phyloP scores from a whole-genome alignment of 1,284 basidiomycete genomes.

The Ustilago lituana region DNA sequence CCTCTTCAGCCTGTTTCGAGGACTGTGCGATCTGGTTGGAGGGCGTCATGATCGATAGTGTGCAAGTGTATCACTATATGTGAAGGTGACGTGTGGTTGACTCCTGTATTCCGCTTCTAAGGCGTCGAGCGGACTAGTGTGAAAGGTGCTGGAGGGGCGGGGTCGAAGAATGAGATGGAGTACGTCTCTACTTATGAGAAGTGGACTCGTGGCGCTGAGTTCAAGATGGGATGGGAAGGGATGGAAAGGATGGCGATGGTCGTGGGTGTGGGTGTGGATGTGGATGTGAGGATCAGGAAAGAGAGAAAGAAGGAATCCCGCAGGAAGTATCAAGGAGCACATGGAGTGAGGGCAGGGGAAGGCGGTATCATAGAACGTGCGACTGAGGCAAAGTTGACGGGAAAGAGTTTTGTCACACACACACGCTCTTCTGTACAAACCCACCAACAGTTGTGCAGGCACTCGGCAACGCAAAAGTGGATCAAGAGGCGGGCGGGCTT shows the following conservation, averaged over 20 bases:
- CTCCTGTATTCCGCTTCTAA: no score
- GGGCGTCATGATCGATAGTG: conserved; percentile 20
- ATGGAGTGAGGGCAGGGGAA: background rate
- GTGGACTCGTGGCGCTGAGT: no score
- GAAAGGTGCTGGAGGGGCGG: no score
- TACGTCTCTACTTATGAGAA: background rate
- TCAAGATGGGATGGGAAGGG: background rate
- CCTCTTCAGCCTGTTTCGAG: conserved; percentile 42
- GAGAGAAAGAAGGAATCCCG: conserved; percentile 1
- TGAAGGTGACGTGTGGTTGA: no score
- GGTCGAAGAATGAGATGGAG: background rate
- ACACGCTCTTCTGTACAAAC: conserved; percentile 1
- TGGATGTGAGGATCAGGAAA: background rate
- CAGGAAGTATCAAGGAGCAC: background rate
- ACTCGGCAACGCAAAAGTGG: no score
- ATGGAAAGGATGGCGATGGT: background rate
- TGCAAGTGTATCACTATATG: background rate
- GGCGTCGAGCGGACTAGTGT: no score
- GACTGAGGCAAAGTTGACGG: background rate
- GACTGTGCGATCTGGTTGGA: conserved; percentile 38
- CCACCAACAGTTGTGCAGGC: background rate
- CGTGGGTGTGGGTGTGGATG: conserved; percentile 3
- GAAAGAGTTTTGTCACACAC: conserved; percentile 2
- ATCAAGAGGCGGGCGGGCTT: background rate
- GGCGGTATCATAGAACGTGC: background rate